Evolutionary conservation across 176 grass and related monocot genomes (phyloP), one percentile per base, ranked within the genome.

Genomic region (Echinochloa phyllopogon): DNA sequence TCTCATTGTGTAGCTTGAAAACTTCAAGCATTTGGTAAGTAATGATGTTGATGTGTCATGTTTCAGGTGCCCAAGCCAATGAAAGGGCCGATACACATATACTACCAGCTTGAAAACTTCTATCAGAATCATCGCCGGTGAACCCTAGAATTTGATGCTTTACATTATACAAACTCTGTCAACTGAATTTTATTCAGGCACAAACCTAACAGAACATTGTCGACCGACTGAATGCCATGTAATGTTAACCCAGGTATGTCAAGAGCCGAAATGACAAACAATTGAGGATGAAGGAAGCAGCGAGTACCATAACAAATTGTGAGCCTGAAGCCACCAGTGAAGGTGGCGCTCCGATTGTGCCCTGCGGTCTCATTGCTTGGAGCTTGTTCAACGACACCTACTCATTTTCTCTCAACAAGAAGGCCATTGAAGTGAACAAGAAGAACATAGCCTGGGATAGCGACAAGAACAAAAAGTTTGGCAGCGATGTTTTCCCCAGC

Each of bases 71-170:
- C 94, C 0, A 96, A 92, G 55, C 73, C 67, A 2, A 96, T 96
- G 91, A 92, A 91, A 53, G 86, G 87, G 44, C 96, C 96, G 20
- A 65, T 99, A 88, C 90, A 94, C 69, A 80, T 94, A 69, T 96
- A 99, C 71, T 96, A 99, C 39, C 85, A 96, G 86, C 88, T 96
- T 6, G 93, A 94, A 57, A 94, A 99, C 60, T 99, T 94, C 88
- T 96, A 94, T 50, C 93, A 99, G 69, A 99, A 99, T 45, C 96
- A 99, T 89, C 90, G 93, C 41, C 90, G 96, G 96, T 98, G 88
- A 62, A 73, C 37, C 36, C 37, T 83, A 71, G 3, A 78, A 52
- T 25, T 9, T 1, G 0, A 37, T 44, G 6, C 13, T 64, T 17
- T n/a, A 55, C n/a, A 36, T 6, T n/a, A 68, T 21, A 40, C 29